phyloP scores from a whole-genome alignment of 2,329 filamentous ascomycete species.

The Didymosphaeria variabile region DNA sequence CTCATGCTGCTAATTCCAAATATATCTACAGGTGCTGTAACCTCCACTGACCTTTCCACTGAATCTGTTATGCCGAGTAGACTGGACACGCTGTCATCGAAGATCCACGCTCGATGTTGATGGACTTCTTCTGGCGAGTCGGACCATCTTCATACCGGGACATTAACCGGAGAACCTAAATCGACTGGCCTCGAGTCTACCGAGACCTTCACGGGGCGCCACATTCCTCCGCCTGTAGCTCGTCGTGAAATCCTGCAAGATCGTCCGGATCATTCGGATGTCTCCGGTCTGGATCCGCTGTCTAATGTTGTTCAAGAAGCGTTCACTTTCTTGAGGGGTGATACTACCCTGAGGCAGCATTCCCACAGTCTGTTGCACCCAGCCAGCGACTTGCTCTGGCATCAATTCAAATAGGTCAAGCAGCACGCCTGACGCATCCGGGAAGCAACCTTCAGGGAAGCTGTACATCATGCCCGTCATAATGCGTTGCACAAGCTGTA shows the following conservation, averaged over 20 bases:
- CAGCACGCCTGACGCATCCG: slow-evolving; percentile 92
- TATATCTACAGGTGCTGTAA: slow-evolving; percentile 14
- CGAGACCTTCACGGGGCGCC: slow-evolving; percentile 90
- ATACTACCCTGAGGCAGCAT: slow-evolving; percentile 80
- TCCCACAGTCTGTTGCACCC: slow-evolving; percentile 84
- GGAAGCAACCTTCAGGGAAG: slow-evolving; percentile 94
- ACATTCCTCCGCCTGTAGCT: slow-evolving; percentile 93
- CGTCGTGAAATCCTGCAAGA: slow-evolving; percentile 97
- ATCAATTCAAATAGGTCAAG: slow-evolving; percentile 88
- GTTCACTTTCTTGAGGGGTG: slow-evolving; percentile 79
- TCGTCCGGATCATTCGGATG: slow-evolving; percentile 79
- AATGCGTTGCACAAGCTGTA: slow-evolving; percentile 83
- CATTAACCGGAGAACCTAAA: slow-evolving; percentile 74
- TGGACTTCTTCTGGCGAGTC: neutral
- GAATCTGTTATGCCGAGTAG: neutral
- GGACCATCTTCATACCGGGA: neutral
- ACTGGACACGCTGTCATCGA: neutral
- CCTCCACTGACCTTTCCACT: slow-evolving; percentile 9
- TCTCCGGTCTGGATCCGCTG: slow-evolving; percentile 76
- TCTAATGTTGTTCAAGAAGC: slow-evolving; percentile 80
- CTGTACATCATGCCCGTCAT: slow-evolving; percentile 99
- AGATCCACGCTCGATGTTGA: neutral
- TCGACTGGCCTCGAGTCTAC: slow-evolving; percentile 82
- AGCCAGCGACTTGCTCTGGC: slow-evolving; percentile 78
- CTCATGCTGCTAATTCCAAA: slow-evolving; percentile 15